Evolutionary conservation across 2,329 filamentous ascomycete genomes (phyloP), one percentile per base, ranked within the genome.

Genomic region (Fusarium palustre): DNA sequence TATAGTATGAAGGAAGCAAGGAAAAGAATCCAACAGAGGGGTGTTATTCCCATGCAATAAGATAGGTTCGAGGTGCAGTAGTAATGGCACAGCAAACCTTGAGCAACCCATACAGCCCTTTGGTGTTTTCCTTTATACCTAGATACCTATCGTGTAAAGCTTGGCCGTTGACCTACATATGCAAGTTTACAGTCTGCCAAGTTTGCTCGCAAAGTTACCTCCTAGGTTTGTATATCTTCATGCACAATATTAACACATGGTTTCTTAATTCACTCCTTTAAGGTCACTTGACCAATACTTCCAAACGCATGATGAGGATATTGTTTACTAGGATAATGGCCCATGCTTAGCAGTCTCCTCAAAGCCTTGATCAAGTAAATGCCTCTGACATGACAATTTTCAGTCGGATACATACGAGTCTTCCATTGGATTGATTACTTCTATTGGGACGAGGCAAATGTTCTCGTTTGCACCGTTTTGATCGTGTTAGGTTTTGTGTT

Each of bases 141-240:
- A n/a, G n/a, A 7, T 25, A 25, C 24, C 22, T 18, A 4, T 13
- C 22, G n/a, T 20, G 12, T 20, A 22, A 41, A 18, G 48, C 24
- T 52, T 39, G 10, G 48, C 24, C 48, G n/a, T 36, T 41, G 15
- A 11, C 28, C 48, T 52, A 52, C 48, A 52, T 52, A 52, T 52
- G 48, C 48, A 52, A 30, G 48, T 52, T n/a, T 25, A 39, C 25
- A 28, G 10, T 28, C 22, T 52, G 48, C 34, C 48, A 52, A 16
- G 33, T 52, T 52, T 41, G 36, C 15, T 52, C n/a, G 13, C 24
- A 15, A n/a, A 24, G 33, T 41, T 41, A 36, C 18, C n/a, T 41
- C 36, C 25, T n/a, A 20, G 18, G 12, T 22, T 22, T 16, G 18
- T 25, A 38, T 36, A 24, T 8, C 11, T 43, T 45, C 7, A 30